phyloP scores from a whole-genome alignment of 176 grass and related monocot genomes.

The Bonia amplexicaulis region DNA sequence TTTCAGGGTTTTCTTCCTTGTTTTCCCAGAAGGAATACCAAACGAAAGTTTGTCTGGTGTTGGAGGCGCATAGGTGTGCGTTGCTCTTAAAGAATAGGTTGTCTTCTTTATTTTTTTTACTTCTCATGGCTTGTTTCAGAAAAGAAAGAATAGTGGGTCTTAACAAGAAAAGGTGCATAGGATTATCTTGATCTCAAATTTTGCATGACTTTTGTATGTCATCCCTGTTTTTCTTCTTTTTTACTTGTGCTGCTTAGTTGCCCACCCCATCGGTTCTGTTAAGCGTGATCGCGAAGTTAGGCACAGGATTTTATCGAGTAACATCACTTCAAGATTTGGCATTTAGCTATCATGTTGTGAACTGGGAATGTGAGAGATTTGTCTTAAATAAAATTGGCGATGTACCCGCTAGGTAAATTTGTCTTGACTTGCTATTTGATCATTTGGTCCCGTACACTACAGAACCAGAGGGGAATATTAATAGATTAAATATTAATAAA shows the following conservation, averaged over 20 bases:
- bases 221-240: not conserved
- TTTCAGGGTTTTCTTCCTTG: constrained; percentile 43
- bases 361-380: not conserved
- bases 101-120: constrained; percentile 29
- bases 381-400: not conserved
- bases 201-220: not conserved
- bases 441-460: not conserved
- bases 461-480: not conserved
- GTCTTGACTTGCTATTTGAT: not conserved
- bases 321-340: not conserved
- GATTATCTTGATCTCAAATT: constrained; percentile 12
- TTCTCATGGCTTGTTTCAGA: constrained; percentile 18
- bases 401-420: not conserved
- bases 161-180: constrained; percentile 46
- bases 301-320: not conserved
- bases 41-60: constrained; percentile 39
- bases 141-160: constrained; percentile 31
- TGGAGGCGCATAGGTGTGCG: constrained; percentile 39
- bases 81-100: constrained; percentile 48
- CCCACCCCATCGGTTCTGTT: not conserved
- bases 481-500: no score
- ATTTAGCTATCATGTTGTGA: not conserved
- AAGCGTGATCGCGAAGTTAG: not conserved
- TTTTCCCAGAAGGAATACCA: constrained; percentile 45
- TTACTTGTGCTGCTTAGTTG: not conserved